A percentile compares a stretch with the other conserved stretches of the same genome.
Evolutionary conservation across 768 basidiomycete genomes (phyloP).

Genomic region (Macrolepiota albuminosa): DNA sequence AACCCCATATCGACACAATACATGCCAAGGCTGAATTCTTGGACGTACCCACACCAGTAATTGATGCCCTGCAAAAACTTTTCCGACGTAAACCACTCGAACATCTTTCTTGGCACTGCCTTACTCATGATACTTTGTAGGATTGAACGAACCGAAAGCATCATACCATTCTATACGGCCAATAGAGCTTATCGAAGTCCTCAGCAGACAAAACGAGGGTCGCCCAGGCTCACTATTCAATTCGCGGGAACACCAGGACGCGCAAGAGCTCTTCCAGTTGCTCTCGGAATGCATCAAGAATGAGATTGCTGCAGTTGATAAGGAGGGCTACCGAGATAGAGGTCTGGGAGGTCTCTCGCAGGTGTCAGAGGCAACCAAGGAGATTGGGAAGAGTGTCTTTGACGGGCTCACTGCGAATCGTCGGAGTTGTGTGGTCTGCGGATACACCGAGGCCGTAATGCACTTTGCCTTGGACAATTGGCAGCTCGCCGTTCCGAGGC

Average conservation of each 20-base stretch:
- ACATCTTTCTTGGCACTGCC: neutral
- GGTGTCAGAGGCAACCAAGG: constrained; percentile 17
- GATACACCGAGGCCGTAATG: constrained; percentile 93
- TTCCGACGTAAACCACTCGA: constrained; percentile 49
- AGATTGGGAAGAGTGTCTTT: constrained; percentile 67
- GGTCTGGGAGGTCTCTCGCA: constrained; percentile 57
- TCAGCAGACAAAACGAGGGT: constrained; percentile 50
- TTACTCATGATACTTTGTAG: constrained; percentile 28
- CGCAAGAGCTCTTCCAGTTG: constrained; percentile 96
- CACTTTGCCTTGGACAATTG: constrained; percentile 86
- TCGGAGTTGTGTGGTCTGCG: constrained; percentile 82
- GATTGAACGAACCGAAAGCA: constrained; percentile 57
- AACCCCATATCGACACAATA: constrained; percentile 73
- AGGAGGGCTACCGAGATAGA: constrained; percentile 64
- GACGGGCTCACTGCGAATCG: constrained; percentile 90
- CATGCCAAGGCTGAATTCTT: constrained; percentile 71
- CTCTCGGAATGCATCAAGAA: constrained; percentile 86
- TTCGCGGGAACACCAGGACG: constrained; percentile 95
- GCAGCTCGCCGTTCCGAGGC: constrained; percentile 70
- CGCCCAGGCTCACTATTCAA: constrained; percentile 65
- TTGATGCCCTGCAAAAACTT: constrained; percentile 73
- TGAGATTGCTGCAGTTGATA: constrained; percentile 70
- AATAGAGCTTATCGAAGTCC: constrained; percentile 61
- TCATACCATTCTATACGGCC: constrained; percentile 66
- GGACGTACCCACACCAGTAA: constrained; percentile 82